Conservation (phyloP, 768 basidiomycete species). For the Plicaturopsis crispa region DNA sequence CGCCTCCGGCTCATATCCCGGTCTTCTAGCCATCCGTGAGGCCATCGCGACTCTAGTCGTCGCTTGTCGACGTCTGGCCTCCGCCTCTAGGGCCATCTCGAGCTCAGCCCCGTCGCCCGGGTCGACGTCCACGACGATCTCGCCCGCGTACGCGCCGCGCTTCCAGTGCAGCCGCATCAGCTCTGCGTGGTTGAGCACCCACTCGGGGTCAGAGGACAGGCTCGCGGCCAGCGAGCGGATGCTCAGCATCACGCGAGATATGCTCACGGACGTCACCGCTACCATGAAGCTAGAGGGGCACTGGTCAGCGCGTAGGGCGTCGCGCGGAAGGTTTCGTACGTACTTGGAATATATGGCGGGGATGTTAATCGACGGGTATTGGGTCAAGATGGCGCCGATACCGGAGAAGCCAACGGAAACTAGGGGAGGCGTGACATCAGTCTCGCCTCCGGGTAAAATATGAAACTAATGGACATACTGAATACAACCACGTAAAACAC, state of each 20-base stretch:
- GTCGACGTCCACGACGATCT: constrained; percentile 32
- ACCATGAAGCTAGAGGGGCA: constrained; percentile 7
- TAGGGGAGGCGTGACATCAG: no score
- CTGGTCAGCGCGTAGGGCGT: background rate
- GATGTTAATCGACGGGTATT: constrained; percentile 3
- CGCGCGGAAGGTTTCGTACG: background rate
- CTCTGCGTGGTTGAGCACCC: constrained; percentile 38
- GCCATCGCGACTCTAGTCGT: no score
- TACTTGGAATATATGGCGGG: background rate
- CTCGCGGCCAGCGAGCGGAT: constrained; percentile 34
- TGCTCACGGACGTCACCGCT: constrained; percentile 18
- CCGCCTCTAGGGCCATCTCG: no score
- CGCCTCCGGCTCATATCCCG: no score
- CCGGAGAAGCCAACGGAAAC: constrained; percentile 2
- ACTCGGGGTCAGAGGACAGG: constrained; percentile 31
- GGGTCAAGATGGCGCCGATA: background rate
- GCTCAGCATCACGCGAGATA: constrained; percentile 31
- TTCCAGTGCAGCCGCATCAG: constrained; percentile 34
- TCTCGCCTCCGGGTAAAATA: no score
- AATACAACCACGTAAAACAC: no score
- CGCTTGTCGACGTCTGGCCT: no score
- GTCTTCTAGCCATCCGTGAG: no score
- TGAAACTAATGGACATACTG: no score
- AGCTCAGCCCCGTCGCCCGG: no score
- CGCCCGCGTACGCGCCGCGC: constrained; percentile 25